phyloP scores from a whole-genome alignment of 2,329 filamentous ascomycete genomes.

The Coniochaeta prunicola region DNA sequence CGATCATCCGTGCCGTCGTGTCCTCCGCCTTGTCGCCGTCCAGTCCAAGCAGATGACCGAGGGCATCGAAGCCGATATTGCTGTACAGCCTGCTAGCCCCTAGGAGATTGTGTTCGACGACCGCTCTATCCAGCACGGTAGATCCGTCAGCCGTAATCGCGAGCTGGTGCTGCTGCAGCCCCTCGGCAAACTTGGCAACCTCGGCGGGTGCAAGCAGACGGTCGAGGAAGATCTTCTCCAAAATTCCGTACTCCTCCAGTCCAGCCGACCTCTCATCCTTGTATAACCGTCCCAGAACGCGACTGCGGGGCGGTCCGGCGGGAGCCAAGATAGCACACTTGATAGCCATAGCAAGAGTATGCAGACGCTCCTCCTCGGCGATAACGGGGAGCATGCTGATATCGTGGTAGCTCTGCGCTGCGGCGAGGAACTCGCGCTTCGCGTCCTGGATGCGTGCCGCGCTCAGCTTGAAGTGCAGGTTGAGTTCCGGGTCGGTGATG shows the following conservation, averaged over 20 bases:
- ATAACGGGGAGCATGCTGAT: conserved; percentile 72
- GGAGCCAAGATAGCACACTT: conserved; percentile 90
- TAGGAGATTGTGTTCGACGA: conserved; percentile 92
- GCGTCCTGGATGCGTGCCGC: conserved; percentile 92
- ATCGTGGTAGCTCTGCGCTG: conserved; percentile 79
- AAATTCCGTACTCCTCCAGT: conserved; percentile 74
- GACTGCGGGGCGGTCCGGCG: conserved; percentile 76
- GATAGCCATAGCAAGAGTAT: conserved; percentile 79
- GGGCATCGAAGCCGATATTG: conserved; percentile 68
- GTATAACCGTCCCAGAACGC: conserved; percentile 76
- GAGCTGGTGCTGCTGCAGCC: conserved; percentile 79
- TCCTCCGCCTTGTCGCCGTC: conserved; percentile 77
- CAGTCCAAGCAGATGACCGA: conserved; percentile 72
- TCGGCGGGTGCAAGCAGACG: conserved; percentile 74
- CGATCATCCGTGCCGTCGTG: conserved; percentile 91
- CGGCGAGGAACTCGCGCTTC: conserved; percentile 81
- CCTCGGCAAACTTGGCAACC: conserved; percentile 76
- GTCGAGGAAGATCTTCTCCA: conserved; percentile 97
- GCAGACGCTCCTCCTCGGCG: conserved; percentile 78
- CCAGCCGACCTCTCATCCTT: conserved; percentile 80
- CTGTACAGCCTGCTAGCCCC: conserved; percentile 73
- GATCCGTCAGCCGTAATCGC: conserved; percentile 84
- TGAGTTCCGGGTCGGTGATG: conserved; percentile 65
- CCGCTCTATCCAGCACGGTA: conserved; percentile 86
- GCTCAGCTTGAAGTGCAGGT: conserved; percentile 80